A percentile compares a stretch with the other conserved stretches of the same genome.
Conservation (phyloP, 805 yeast genomes). For the Wickerhamiella lipophila region DNA sequence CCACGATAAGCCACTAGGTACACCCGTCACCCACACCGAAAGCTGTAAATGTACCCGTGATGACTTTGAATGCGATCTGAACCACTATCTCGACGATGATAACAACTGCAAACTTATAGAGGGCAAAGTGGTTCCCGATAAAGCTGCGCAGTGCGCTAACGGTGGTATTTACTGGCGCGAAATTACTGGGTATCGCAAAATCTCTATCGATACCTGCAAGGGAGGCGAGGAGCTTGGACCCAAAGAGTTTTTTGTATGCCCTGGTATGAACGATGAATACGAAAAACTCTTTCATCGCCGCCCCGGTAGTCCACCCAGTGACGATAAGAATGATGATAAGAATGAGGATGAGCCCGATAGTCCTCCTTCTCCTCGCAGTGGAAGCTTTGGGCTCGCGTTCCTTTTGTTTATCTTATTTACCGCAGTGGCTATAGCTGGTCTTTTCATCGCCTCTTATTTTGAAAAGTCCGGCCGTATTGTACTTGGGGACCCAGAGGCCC, state of each 20-base stretch:
- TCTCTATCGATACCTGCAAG: constrained; percentile 73
- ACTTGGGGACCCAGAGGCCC: constrained; percentile 10
- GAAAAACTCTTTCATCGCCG: constrained; percentile 35
- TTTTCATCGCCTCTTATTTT: constrained; percentile 21
- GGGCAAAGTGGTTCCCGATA: constrained; percentile 47
- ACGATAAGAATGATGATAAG: constrained; percentile 31
- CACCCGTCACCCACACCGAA: constrained; percentile 42
- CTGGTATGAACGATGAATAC: constrained; percentile 68
- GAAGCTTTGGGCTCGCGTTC: constrained; percentile 26
- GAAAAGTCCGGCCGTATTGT: constrained; percentile 11
- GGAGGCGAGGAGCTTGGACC: constrained; percentile 54
- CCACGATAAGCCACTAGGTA: constrained; percentile 41
- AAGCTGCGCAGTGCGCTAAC: constrained; percentile 17
- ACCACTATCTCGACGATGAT: constrained; percentile 53
- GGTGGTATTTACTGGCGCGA: constrained; percentile 50
- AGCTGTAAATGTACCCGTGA: constrained; percentile 76
- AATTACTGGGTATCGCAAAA: constrained; percentile 84
- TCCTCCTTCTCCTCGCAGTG: constrained; percentile 39
- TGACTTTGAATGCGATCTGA: constrained; percentile 91
- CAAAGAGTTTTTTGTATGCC: constrained; percentile 53
- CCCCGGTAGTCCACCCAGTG: constrained; percentile 42
- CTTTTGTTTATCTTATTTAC: constrained; percentile 70
- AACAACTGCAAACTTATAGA: constrained; percentile 78
- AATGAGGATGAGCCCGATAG: not conserved
- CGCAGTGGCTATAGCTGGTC: constrained; percentile 41